A percentile compares a stretch with the other conserved stretches of the same genome.
Evolutionary conservation across 257 asterid genomes (phyloP).

Genomic region (Petrea volubilis): DNA sequence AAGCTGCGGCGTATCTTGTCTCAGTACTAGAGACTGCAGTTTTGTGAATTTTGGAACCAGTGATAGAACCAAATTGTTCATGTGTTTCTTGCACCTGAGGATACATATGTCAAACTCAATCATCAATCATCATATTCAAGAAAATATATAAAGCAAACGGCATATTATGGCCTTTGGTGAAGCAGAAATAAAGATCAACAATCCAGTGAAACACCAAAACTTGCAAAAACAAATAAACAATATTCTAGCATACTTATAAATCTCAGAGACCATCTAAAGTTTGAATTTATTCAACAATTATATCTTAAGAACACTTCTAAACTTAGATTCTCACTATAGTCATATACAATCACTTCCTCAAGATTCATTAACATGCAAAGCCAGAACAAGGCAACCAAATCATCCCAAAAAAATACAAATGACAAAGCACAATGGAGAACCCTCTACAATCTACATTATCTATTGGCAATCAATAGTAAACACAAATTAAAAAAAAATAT

Average conservation of each 20-base stretch:
- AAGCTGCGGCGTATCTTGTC: conserved; percentile 68
- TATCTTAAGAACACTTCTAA: not conserved
- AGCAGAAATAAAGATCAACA: too few relatives aligned
- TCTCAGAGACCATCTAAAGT: not conserved
- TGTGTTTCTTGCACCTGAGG: conserved; percentile 66
- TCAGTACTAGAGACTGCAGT: conserved; percentile 47
- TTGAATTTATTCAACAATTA: not conserved
- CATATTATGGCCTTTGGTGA: not conserved
- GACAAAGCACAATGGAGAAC: not conserved
- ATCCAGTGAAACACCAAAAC: too few relatives aligned
- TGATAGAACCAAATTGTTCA: conserved; percentile 58
- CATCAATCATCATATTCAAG: not conserved
- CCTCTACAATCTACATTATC: not conserved
- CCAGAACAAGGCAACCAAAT: not conserved
- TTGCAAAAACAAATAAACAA: not conserved
- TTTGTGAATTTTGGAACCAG: conserved; percentile 59
- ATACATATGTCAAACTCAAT: conserved; percentile 1
- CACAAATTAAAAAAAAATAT: not conserved
- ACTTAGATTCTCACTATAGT: not conserved
- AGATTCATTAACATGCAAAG: not conserved
- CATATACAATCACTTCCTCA: not conserved
- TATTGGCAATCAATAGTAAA: not conserved
- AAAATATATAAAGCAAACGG: not conserved
- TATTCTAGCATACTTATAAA: not conserved
- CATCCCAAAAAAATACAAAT: not conserved